Evolutionary conservation across 495 filamentous ascomycete species (phyloP).

Genomic region (Pseudomonodictys pantanalensis): DNA sequence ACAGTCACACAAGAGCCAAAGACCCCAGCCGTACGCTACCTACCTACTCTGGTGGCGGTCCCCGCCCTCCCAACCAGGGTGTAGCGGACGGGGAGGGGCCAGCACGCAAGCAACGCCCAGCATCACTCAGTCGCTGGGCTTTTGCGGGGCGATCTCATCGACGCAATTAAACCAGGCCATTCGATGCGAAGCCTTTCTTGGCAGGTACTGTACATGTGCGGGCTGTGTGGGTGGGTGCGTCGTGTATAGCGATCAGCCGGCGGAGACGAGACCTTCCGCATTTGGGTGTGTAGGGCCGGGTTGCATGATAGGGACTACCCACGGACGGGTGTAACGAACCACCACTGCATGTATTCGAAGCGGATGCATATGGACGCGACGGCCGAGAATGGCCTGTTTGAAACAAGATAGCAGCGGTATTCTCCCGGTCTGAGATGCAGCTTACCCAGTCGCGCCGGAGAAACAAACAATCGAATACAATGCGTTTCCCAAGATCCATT

Average conservation of each 20-base stretch:
- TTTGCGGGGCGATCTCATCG: neutral
- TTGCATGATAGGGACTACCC: too few species aligned
- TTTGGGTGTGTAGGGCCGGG: too few species aligned
- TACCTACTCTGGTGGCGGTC: too few species aligned
- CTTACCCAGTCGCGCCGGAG: slow-evolving; percentile 4
- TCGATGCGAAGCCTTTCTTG: slow-evolving; percentile 20
- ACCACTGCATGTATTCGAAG: slow-evolving; percentile 8
- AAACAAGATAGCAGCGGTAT: too few species aligned
- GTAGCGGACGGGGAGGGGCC: too few species aligned
- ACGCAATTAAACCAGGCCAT: neutral
- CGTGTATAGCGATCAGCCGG: too few species aligned
- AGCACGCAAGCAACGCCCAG: too few species aligned
- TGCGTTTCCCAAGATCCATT: slow-evolving; percentile 4
- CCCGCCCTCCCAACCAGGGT: too few species aligned
- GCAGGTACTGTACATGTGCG: slow-evolving; percentile 8
- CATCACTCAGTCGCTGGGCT: neutral
- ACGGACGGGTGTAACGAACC: too few species aligned
- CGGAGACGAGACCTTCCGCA: slow-evolving; percentile 19
- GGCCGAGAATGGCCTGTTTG: neutral
- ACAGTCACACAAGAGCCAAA: too few species aligned
- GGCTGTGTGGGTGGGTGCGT: neutral
- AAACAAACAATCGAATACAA: neutral
- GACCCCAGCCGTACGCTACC: too few species aligned
- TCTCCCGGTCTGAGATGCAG: too few species aligned
- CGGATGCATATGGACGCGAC: slow-evolving; percentile 14